Evolutionary conservation across 441 rosid genomes (phyloP), one percentile per base, ranked within the genome.

Genomic region (Mallotus japonicus): DNA sequence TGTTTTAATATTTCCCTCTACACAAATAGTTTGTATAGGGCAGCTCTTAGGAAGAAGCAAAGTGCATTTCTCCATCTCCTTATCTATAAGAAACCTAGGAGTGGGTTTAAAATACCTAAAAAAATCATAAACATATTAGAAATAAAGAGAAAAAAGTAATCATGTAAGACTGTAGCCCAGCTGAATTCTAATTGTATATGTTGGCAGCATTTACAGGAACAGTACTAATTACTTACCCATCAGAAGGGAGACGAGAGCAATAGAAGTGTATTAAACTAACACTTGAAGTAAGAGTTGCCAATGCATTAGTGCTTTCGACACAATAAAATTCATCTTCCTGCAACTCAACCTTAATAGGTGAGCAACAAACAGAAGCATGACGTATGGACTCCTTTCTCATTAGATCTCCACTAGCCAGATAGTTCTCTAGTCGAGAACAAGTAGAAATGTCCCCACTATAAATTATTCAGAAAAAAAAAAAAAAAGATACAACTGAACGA

Each of bases 241-340:
- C 98, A 37, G 95, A 90, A 76, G 97, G 99, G 51, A 92, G 94
- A 59, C 90, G 83, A 4, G 97, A 90, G 84, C 99, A 96, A 75
- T 93, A 93, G 69, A 86, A 89, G 81, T 90, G 54, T 77, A 96
- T 69, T 85, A 96, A 83, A 65, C 73, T 22, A 64, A 92, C 85
- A 59, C 97, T 90, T 44, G 97, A 90, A 78, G 81, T 62, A 66
- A 88, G 88, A 63, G 85, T 92, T 42, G 83, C 89, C 28, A 68
- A 69, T 60, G 96, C 93, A 3, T 85, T 87, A 0, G 99, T 93
- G 80, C 87, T 80, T 57, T 83, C 79, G 44, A 96, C 97, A 9
- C 75, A 22, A 76, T 82, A 93, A 53, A 55, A 20, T 13, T 83
- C 83, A 20, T 83, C 89, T 17, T 72, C 79, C 32, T 24, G 47